Conservation (phyloP, 345 rosid genomes). For the Brassica carinata region DNA sequence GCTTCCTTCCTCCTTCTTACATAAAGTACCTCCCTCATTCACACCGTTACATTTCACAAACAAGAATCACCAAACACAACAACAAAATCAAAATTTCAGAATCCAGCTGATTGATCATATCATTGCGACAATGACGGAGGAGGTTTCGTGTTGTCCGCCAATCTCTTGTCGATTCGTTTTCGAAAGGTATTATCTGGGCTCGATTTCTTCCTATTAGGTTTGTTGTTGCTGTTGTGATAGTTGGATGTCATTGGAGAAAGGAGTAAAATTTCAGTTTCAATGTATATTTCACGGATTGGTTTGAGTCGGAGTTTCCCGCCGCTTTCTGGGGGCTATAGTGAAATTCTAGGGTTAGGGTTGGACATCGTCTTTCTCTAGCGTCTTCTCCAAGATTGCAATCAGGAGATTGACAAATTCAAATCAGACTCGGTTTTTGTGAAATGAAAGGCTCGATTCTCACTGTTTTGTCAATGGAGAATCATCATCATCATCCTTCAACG, state of each 20-base stretch:
- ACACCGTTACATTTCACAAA: background rate
- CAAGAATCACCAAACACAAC: background rate
- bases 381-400: background rate
- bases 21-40: constrained; percentile 21
- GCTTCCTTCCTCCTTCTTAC: constrained; percentile 41
- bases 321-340: constrained; percentile 42
- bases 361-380: constrained; percentile 44
- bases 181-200: constrained; percentile 35
- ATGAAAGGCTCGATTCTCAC: constrained; percentile 52
- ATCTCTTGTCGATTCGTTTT: background rate
- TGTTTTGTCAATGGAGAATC: constrained; percentile 78
- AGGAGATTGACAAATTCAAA: no score
- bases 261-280: no score
- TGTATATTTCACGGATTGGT: constrained; percentile 41
- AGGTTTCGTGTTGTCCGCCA: constrained; percentile 20
- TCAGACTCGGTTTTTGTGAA: constrained; percentile 9
- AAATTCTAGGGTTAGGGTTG: constrained; percentile 44
- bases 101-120: no score
- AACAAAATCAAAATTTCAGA: no score
- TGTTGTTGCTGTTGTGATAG: no score
- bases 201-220: no score
- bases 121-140: no score
- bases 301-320: constrained; percentile 46
- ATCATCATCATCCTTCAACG: constrained; percentile 74
- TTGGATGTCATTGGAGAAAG: no score